These are phyloP conservation scores for Tylopilus rubrobrunneus DNA, from an alignment of 768 basidiomycete genomes.

Conservation along the genomic window DNA sequence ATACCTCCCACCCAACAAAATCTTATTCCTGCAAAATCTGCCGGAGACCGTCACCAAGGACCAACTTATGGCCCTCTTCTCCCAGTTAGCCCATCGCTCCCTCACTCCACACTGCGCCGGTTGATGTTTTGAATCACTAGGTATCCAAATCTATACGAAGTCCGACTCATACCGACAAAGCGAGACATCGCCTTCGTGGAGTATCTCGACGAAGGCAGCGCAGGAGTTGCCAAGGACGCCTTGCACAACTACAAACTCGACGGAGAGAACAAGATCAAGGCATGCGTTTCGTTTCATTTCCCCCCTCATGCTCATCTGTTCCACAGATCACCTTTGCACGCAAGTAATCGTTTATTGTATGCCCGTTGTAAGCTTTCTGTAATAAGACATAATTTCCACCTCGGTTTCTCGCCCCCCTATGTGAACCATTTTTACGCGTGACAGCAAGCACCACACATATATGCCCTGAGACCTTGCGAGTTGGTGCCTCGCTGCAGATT, in stretches of 20 bases:
- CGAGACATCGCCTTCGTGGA: slow-evolving; percentile 99
- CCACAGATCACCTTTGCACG: slow-evolving; percentile 70
- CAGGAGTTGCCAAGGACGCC: slow-evolving; percentile 90
- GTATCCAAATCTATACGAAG: slow-evolving; percentile 94
- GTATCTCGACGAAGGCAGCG: slow-evolving; percentile 88
- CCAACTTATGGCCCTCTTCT: slow-evolving; percentile 85
- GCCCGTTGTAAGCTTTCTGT: slow-evolving; percentile 27
- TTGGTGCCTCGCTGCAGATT: slow-evolving; percentile 19
- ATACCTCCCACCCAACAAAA: slow-evolving; percentile 98
- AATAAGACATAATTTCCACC: slow-evolving; percentile 26
- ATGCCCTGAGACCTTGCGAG: slow-evolving; percentile 23
- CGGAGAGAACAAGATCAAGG: slow-evolving; percentile 99
- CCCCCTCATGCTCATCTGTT: slow-evolving; percentile 4
- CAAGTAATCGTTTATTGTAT: slow-evolving; percentile 45
- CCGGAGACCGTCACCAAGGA: slow-evolving; percentile 93
- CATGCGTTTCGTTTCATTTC: slow-evolving; percentile 25
- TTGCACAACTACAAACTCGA: slow-evolving; percentile 97
- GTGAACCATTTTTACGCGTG: slow-evolving; percentile 24
- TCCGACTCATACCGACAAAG: slow-evolving; percentile 97
- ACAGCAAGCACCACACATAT: slow-evolving; percentile 22
- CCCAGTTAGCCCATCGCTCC: slow-evolving; percentile 57
- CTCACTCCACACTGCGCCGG: not conserved
- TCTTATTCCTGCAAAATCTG: slow-evolving; percentile 95
- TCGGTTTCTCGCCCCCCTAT: slow-evolving; percentile 11
- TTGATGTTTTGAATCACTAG: slow-evolving; percentile 36